Base-by-base conservation (phyloP, 2,329 filamentous ascomycete species). In the Botrytis aclada region DNA sequence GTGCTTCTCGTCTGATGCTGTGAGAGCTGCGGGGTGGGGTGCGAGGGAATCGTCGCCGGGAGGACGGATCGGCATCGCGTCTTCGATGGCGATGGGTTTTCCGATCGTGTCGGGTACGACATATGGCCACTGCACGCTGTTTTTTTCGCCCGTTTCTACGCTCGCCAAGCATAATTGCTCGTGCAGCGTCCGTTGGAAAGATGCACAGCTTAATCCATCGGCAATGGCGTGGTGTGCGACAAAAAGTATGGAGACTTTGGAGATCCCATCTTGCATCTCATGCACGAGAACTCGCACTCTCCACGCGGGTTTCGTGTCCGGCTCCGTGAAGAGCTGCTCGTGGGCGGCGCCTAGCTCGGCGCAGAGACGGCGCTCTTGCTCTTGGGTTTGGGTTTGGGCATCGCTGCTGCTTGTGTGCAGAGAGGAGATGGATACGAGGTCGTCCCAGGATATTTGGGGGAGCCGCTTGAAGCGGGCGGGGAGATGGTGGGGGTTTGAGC, bases 101-200 rank as follows among this genome's bases (percentile, higher is more conserved):
- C 69, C 64, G 10, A 70, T 69, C 12, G 32, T 63, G 12, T 37
- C 8, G 0, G 75, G 72, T 1, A 77, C 62, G 3, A 41, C 47
- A 29, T 70, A 71, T 14, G 75, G 75, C 77, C 76, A 77, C 9
- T 54, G 60, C 14, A 18, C 29, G 12, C 4, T 4, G 3, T 1
- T 25, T 25, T 43, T 56, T 10, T 62, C 39, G 5, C 16, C 47
- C 8, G 37, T 45, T 20, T 65, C 43, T 18, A 45, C 25, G 1
- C 60, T 20, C 25, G 43, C 73, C 41, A 74, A 43, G 7, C 71
- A 62, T 4, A 79, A 62, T n/a, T 72, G 69, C 22, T 72, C 34
- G 22, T 73, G 72, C 22, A 79, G 60, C 16, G 75, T 73, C 32
- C 70, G 74, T 39, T 77, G 77, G 39, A 79, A 78, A 25, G 73